Conservation (phyloP, 768 basidiomycete species). For the Collybia sp. region DNA sequence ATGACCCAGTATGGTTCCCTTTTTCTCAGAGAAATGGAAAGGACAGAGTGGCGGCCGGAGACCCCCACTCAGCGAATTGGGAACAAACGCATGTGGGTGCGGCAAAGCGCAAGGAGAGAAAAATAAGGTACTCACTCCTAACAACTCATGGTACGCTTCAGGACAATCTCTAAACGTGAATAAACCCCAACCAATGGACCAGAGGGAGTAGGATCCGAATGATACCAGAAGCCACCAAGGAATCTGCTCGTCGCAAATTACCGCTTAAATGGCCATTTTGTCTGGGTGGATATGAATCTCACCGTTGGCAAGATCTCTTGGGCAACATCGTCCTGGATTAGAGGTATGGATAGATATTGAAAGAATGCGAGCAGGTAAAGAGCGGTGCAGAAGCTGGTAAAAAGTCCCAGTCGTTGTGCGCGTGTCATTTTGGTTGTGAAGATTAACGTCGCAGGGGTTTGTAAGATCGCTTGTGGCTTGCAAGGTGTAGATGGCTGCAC, state of each 20-base stretch:
- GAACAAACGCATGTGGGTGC: too few species aligned
- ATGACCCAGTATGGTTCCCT: too few species aligned
- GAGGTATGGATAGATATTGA: conserved; percentile 48
- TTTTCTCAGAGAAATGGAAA: too few species aligned
- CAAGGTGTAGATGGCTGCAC: too few species aligned
- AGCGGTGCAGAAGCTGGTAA: conserved; percentile 35
- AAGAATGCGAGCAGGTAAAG: conserved; percentile 58
- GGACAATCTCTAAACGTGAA: conserved; percentile 74
- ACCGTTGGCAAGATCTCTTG: conserved; percentile 58
- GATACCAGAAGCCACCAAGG: conserved; percentile 82
- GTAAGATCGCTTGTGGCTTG: too few species aligned
- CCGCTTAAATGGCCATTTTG: neutral
- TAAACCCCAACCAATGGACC: conserved; percentile 72
- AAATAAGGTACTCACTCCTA: conserved; percentile 40
- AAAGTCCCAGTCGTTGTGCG: conserved; percentile 46
- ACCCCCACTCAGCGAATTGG: too few species aligned
- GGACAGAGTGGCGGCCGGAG: too few species aligned
- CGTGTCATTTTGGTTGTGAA: conserved; percentile 45
- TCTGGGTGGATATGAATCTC: conserved; percentile 19
- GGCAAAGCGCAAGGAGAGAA: conserved; percentile 2
- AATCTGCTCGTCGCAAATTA: conserved; percentile 36
- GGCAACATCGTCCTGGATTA: conserved; percentile 40
- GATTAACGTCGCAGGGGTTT: too few species aligned
- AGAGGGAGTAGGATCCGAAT: conserved; percentile 76
- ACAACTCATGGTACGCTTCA: conserved; percentile 70